These are phyloP conservation scores for Puccinellia tenuiflora DNA, from an alignment of 176 grass and related monocot genomes.

Conservation along the genomic window DNA sequence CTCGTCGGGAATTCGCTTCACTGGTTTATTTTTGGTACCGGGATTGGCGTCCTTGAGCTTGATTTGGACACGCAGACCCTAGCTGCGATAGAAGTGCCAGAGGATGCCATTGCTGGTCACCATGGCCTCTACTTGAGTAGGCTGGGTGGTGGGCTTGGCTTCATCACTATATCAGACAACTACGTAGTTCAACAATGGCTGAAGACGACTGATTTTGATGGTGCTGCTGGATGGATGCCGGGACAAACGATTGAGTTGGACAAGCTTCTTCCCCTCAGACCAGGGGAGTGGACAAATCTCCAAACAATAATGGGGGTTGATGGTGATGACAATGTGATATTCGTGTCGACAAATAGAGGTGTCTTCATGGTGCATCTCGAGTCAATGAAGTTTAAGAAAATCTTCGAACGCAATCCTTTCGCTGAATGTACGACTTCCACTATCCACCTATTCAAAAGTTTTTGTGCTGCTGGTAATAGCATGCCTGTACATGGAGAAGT, in stretches of 20 bases:
- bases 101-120: neutral
- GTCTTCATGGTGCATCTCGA: conserved; percentile 22
- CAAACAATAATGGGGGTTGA: neutral
- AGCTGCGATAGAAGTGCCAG: neutral
- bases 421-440: neutral
- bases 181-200: neutral
- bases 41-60: neutral
- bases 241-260: neutral
- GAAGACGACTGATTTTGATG: neutral
- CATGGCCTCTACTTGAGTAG: neutral
- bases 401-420: neutral
- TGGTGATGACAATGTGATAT: conserved; percentile 6
- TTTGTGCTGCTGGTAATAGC: neutral
- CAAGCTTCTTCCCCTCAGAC: neutral
- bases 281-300: neutral
- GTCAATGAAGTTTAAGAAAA: neutral
- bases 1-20: neutral
- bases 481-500: neutral
- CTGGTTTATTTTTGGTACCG: neutral
- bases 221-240: neutral
- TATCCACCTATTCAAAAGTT: neutral
- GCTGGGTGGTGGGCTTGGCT: neutral
- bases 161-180: neutral
- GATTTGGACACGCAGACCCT: neutral
- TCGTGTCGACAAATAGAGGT: neutral